These are phyloP conservation scores for Citrus glauca DNA, from an alignment of 345 rosid species.

Conservation along the genomic window DNA sequence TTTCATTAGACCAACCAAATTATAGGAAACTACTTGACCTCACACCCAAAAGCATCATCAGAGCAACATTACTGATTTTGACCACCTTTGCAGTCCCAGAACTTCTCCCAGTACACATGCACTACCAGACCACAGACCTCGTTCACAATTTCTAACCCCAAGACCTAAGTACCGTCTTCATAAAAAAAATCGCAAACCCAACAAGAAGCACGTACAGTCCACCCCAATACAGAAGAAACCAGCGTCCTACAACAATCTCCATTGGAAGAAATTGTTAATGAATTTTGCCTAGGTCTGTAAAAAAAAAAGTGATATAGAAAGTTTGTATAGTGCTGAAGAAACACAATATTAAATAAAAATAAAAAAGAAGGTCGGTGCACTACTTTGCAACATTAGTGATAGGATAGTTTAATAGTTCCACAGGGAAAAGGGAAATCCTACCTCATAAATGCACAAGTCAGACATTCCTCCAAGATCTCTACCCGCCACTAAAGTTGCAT, in stretches of 20 bases:
- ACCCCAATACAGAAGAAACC: too few relatives aligned
- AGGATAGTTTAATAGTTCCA: too few relatives aligned
- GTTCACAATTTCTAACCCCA: background rate
- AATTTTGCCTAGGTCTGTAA: too few relatives aligned
- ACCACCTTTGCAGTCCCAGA: background rate
- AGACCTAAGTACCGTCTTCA: background rate
- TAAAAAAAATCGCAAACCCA: background rate
- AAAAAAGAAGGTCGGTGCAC: too few relatives aligned
- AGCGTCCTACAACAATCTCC: too few relatives aligned
- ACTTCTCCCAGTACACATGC: background rate
- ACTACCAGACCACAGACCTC: background rate
- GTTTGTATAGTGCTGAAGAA: too few relatives aligned
- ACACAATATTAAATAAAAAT: too few relatives aligned
- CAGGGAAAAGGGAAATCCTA: conserved; percentile 14
- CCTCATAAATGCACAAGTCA: conserved; percentile 65
- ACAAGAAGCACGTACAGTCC: too few relatives aligned
- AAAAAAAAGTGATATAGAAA: too few relatives aligned
- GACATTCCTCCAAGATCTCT: conserved; percentile 67
- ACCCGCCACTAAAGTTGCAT: conserved; percentile 48
- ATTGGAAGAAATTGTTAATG: too few relatives aligned
- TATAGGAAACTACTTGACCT: background rate
- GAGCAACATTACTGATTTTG: background rate
- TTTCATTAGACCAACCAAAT: background rate
- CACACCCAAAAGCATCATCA: background rate
- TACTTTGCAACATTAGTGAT: too few relatives aligned